phyloP scores from a whole-genome alignment of 768 basidiomycete species.

The Rhizopogon rudus region DNA sequence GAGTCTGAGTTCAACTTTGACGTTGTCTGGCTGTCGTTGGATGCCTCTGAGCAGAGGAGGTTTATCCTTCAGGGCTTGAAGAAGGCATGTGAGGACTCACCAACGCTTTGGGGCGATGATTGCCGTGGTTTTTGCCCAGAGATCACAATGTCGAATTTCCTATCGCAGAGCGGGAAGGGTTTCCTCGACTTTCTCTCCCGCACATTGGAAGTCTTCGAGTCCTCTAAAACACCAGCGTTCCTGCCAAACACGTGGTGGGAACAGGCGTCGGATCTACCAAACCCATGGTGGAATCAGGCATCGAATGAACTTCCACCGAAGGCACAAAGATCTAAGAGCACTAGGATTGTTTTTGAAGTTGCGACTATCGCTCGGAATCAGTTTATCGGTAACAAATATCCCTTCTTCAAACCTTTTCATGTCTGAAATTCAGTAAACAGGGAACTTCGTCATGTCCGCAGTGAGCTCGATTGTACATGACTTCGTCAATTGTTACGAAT shows the following conservation, averaged over 20 bases:
- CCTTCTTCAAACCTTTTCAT: neutral
- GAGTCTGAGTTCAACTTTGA: neutral
- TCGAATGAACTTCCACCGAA: constrained; percentile 1
- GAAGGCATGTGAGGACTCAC: constrained; percentile 1
- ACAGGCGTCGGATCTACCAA: constrained; percentile 9
- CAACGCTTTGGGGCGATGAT: constrained; percentile 4
- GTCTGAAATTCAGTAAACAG: neutral
- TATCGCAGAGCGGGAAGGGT: constrained; percentile 4
- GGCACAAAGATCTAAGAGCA: neutral
- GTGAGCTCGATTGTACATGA: constrained; percentile 1
- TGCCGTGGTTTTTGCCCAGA: constrained; percentile 15
- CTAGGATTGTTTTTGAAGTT: constrained; percentile 3
- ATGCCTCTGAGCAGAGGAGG: neutral
- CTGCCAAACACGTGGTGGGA: constrained; percentile 1
- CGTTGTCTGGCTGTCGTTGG: constrained; percentile 11
- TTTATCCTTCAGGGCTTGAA: constrained; percentile 12
- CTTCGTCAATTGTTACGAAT: neutral
- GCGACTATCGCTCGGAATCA: constrained; percentile 11
- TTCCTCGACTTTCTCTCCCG: constrained; percentile 2
- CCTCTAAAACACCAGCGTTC: neutral
- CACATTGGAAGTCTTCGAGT: constrained; percentile 1
- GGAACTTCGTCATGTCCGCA: constrained; percentile 1
- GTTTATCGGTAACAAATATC: constrained; percentile 11
- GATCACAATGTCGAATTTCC: constrained; percentile 6
- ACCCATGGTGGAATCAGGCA: constrained; percentile 1